These are phyloP conservation scores for Phlegmacium glaucopus DNA, from an alignment of 768 basidiomycete genomes.

Conservation along the genomic window DNA sequence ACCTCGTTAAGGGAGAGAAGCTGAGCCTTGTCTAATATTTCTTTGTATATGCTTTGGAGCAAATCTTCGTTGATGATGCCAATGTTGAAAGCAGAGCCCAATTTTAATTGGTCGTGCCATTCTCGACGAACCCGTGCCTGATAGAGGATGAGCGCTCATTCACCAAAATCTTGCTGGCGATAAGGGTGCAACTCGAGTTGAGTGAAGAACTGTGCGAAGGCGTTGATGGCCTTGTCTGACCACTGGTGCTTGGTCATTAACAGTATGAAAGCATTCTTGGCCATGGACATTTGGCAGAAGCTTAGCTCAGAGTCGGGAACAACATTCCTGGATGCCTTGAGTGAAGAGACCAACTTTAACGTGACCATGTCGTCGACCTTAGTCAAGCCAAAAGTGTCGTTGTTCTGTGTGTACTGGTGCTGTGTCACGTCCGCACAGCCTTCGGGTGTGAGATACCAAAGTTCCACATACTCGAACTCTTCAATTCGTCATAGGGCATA, in stretches of 20 bases:
- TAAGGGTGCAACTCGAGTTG: neutral
- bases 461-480: constrained; percentile 7
- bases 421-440: constrained; percentile 4
- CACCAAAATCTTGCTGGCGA: neutral
- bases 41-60: neutral
- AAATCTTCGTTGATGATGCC: constrained; percentile 1
- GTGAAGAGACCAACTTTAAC: neutral
- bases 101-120: neutral
- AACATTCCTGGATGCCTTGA: neutral
- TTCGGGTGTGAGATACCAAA: constrained; percentile 10
- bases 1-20: no score
- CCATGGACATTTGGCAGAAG: neutral
- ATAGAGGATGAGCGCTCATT: neutral
- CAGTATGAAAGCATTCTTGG: neutral
- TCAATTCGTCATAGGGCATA: constrained; percentile 3
- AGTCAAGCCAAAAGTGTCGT: neutral
- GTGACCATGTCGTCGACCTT: no score
- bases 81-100: neutral
- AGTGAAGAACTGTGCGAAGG: neutral
- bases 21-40: no score
- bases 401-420: neutral
- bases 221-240: neutral
- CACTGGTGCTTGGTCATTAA: neutral
- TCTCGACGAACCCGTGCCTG: neutral
- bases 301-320: neutral